These are phyloP conservation scores for Cryptococcus floricola DNA, from an alignment of 1,284 basidiomycete genomes.

Conservation along the genomic window DNA sequence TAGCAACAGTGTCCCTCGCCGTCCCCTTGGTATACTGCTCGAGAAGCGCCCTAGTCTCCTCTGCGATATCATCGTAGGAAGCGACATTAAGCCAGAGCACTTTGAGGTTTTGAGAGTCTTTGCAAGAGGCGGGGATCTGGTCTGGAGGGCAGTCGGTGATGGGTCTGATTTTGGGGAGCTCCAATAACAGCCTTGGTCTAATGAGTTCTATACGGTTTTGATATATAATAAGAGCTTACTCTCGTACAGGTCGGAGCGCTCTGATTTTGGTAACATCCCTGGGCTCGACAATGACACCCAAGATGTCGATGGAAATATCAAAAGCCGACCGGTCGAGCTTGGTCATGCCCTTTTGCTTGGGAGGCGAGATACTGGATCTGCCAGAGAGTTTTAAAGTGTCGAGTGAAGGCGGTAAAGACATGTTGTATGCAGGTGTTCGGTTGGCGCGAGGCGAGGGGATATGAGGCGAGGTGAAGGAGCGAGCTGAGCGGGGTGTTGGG, in stretches of 20 bases:
- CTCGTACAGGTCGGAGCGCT: constrained; percentile 57
- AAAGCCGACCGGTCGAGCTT: constrained; percentile 64
- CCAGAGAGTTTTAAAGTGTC: no score
- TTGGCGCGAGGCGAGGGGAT: no score
- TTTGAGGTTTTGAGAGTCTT: constrained; percentile 48
- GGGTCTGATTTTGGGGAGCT: constrained; percentile 62
- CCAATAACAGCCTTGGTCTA: constrained; percentile 50
- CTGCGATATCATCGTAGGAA: constrained; percentile 60
- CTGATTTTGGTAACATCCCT: constrained; percentile 58
- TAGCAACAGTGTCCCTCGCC: constrained; percentile 58
- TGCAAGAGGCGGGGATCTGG: background rate
- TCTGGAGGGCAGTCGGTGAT: constrained; percentile 58
- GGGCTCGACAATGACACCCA: constrained; percentile 64
- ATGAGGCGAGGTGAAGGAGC: no score
- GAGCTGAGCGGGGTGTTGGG: no score
- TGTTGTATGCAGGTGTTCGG: no score
- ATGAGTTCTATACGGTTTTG: background rate
- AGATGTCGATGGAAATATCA: constrained; percentile 59
- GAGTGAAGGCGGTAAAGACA: no score
- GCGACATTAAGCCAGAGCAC: constrained; percentile 6
- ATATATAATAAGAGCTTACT: constrained; percentile 50
- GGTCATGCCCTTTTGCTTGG: constrained; percentile 35
- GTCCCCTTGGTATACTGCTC: constrained; percentile 56
- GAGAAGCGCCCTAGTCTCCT: constrained; percentile 58
- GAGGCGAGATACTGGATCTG: no score